These are phyloP conservation scores for Diaporthe sp. DNA, from an alignment of 2,329 filamentous ascomycete species.

Conservation along the genomic window DNA sequence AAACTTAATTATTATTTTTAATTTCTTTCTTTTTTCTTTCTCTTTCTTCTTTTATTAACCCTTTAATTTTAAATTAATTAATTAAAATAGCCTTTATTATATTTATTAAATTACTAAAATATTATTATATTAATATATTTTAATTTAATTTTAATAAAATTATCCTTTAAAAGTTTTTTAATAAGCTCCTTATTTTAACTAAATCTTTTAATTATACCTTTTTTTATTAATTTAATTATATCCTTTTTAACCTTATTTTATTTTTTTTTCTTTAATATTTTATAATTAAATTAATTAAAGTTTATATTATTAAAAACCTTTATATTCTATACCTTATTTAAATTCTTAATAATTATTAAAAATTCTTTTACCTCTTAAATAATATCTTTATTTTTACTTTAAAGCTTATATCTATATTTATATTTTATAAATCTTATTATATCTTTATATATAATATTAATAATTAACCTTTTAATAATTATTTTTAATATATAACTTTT, in stretches of 20 bases:
- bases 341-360: not conserved
- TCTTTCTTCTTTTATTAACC: too few relatives aligned
- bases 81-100: not conserved
- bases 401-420: not conserved
- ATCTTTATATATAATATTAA: too few relatives aligned
- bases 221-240: not conserved
- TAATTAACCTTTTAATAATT: too few relatives aligned
- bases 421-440: not conserved
- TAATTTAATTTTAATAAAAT: not conserved
- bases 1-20: too few relatives aligned
- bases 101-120: not conserved
- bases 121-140: not conserved
- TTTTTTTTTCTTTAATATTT: too few relatives aligned
- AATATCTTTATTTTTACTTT: too few relatives aligned
- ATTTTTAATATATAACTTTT: too few relatives aligned
- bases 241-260: too few relatives aligned
- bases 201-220: not conserved
- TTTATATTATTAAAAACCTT: too few relatives aligned
- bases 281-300: too few relatives aligned
- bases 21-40: too few relatives aligned
- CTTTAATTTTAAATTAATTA: not conserved
- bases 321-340: too few relatives aligned
- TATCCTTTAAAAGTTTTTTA: not conserved
- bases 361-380: not conserved
- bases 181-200: not conserved